A percentile compares a stretch with the other conserved stretches of the same genome.
Conservation (phyloP, 208 protist species). For the Leishmania amazonensis region DNA sequence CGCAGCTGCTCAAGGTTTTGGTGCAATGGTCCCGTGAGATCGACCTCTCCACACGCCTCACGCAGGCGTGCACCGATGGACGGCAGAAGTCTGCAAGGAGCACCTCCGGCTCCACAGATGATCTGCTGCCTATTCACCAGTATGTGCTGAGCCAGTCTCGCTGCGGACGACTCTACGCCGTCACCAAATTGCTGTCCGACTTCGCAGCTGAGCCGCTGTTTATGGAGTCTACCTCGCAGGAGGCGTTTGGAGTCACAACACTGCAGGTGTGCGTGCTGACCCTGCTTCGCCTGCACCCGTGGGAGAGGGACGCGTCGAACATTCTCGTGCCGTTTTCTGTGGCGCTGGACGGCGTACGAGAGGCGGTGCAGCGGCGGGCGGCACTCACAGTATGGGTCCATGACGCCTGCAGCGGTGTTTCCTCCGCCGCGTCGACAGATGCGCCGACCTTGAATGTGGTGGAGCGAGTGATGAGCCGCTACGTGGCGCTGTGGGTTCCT, state of each 20-base stretch:
- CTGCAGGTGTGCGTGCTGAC: conserved; percentile 75
- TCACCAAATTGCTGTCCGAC: conserved; percentile 72
- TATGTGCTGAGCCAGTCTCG: conserved; percentile 76
- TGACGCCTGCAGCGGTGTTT: not conserved
- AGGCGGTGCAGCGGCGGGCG: conserved; percentile 6
- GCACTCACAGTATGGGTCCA: conserved; percentile 7
- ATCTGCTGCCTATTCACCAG: conserved; percentile 88
- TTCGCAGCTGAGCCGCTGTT: conserved; percentile 61
- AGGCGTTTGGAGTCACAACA: conserved; percentile 82
- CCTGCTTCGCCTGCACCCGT: conserved; percentile 56
- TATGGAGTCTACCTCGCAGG: conserved; percentile 75
- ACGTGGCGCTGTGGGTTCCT: conserved; percentile 31
- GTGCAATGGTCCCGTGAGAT: conserved; percentile 83
- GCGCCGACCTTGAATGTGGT: conserved; percentile 4
- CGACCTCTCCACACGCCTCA: conserved; percentile 69
- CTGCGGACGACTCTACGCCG: conserved; percentile 54
- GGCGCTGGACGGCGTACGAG: conserved; percentile 8
- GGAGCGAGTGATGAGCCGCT: conserved; percentile 19
- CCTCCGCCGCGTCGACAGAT: not conserved
- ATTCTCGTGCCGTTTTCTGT: conserved; percentile 51
- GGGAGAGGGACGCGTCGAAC: conserved; percentile 47
- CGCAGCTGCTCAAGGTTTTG: conserved; percentile 63
- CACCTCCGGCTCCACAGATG: conserved; percentile 69
- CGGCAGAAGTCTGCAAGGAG: not conserved
- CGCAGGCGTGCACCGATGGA: conserved; percentile 45